Percentiles rank a stretch among this genome's conserved stretches.
These are phyloP conservation scores for Globisporangium iwayamae DNA, from an alignment of 352 stramenopile genomes.

Conservation along the genomic window DNA sequence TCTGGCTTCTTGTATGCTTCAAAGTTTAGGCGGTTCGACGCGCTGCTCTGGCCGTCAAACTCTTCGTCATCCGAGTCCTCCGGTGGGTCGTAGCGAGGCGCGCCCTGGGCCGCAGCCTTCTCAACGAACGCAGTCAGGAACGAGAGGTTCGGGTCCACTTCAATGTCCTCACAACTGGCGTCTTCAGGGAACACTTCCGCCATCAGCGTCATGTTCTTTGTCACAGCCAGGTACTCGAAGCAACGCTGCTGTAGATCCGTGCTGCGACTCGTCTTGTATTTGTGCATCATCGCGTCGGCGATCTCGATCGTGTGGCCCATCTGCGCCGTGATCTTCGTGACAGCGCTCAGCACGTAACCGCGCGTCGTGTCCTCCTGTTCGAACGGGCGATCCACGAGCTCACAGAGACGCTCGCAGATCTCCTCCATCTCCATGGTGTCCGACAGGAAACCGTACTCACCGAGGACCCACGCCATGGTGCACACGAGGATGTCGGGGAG, in stretches of 20 bases:
- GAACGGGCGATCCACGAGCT: constrained; percentile 86
- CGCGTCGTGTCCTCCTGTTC: constrained; percentile 91
- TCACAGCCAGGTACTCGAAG: constrained; percentile 96
- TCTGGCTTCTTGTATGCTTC: constrained; percentile 89
- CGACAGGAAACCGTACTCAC: constrained; percentile 98
- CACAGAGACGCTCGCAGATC: constrained; percentile 94
- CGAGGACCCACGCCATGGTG: constrained; percentile 98
- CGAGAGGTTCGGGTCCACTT: constrained; percentile 94
- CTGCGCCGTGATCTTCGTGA: constrained; percentile 98
- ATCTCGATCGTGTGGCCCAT: constrained; percentile 88
- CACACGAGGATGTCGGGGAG: constrained; percentile 95
- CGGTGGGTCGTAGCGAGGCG: constrained; percentile 92
- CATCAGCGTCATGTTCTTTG: constrained; percentile 91
- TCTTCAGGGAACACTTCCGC: constrained; percentile 95
- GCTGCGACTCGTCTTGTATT: constrained; percentile 95
- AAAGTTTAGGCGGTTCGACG: constrained; percentile 78
- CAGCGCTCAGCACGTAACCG: constrained; percentile 93
- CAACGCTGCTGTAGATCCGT: constrained; percentile 98
- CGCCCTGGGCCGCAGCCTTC: constrained; percentile 89
- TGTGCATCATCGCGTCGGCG: constrained; percentile 94
- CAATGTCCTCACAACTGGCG: constrained; percentile 92
- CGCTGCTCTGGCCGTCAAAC: constrained; percentile 61
- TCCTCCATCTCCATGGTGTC: constrained; percentile 91
- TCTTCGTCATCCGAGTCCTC: constrained; percentile 96
- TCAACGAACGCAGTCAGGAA: constrained; percentile 96